Evolutionary conservation across 805 yeast species (phyloP).

Genomic region (Candida anglica): DNA sequence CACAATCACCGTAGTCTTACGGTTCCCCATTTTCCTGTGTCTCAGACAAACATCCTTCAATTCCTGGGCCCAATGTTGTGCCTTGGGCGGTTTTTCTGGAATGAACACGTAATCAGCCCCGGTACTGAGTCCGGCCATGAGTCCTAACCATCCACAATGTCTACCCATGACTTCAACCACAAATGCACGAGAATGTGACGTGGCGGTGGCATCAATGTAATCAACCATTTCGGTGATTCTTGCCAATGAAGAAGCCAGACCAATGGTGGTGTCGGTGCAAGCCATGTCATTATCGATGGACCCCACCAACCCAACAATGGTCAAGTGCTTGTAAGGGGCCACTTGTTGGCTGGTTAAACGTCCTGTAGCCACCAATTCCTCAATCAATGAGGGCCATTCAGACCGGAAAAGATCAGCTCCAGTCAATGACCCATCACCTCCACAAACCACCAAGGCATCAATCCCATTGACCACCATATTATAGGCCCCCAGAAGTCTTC

Average conservation of each 20-base stretch:
- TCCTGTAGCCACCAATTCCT: slow-evolving; percentile 47
- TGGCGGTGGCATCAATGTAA: slow-evolving; percentile 81
- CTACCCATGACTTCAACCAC: slow-evolving; percentile 88
- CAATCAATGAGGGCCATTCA: slow-evolving; percentile 72
- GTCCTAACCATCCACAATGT: slow-evolving; percentile 85
- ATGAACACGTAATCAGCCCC: slow-evolving; percentile 79
- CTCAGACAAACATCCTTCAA: slow-evolving; percentile 58
- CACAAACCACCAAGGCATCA: slow-evolving; percentile 75
- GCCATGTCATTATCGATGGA: slow-evolving; percentile 86
- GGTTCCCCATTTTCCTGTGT: slow-evolving; percentile 68
- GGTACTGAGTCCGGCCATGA: slow-evolving; percentile 76
- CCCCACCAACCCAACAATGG: slow-evolving; percentile 73
- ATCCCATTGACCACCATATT: slow-evolving; percentile 69
- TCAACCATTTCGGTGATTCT: slow-evolving; percentile 73
- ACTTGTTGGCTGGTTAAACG: slow-evolving; percentile 45
- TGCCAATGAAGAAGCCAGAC: slow-evolving; percentile 74
- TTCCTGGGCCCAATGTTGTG: slow-evolving; percentile 62
- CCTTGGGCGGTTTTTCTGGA: slow-evolving; percentile 72
- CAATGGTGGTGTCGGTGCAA: slow-evolving; percentile 79
- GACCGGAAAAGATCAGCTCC: slow-evolving; percentile 76
- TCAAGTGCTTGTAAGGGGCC: slow-evolving; percentile 50
- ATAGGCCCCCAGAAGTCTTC: slow-evolving; percentile 59
- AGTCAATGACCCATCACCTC: slow-evolving; percentile 81
- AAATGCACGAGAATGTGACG: slow-evolving; percentile 78
- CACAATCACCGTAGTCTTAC: slow-evolving; percentile 76